These are phyloP conservation scores for Heliamphora exappendiculata DNA, from an alignment of 148 eudicot species.

Conservation along the genomic window DNA sequence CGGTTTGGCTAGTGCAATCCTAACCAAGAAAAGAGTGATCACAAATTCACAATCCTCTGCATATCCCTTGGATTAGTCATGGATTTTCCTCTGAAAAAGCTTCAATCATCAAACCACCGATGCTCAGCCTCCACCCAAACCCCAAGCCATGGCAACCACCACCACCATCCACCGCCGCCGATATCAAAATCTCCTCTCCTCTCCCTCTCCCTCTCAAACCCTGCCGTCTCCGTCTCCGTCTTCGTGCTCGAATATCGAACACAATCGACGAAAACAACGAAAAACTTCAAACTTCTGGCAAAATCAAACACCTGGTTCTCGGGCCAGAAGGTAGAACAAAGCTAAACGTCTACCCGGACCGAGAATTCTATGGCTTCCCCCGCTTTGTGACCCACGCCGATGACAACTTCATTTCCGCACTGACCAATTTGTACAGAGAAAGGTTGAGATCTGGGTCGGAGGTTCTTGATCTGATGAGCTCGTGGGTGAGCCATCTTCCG, in stretches of 20 bases:
- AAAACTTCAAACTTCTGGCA: conserved; percentile 16
- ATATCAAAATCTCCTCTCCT: not conserved
- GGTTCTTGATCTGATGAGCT: conserved; percentile 64
- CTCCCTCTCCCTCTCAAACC: not conserved
- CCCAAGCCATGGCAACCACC: conserved; percentile 22
- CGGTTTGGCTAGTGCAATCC: not conserved
- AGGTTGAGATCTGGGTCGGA: conserved; percentile 40
- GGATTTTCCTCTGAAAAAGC: not conserved
- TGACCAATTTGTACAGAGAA: conserved; percentile 42
- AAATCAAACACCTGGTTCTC: conserved; percentile 51
- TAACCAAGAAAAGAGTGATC: not conserved
- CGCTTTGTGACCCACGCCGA: conserved; percentile 65
- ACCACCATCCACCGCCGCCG: not conserved
- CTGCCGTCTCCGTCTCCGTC: not conserved
- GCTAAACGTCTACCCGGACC: conserved; percentile 35
- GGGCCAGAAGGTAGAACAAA: conserved; percentile 47
- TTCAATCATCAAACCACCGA: conserved; percentile 5
- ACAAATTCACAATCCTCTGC: not conserved
- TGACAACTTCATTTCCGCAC: conserved; percentile 39
- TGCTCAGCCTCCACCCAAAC: conserved; percentile 18
- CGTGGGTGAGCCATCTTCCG: conserved; percentile 73
- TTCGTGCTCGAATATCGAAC: conserved; percentile 7
- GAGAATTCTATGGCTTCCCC: conserved; percentile 56
- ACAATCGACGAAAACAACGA: conserved; percentile 18
- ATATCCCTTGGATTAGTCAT: not conserved